Evolutionary conservation across 169 alveolate species (phyloP), one percentile per base, ranked within the genome.

Genomic region (Plasmodium knowlesi): DNA sequence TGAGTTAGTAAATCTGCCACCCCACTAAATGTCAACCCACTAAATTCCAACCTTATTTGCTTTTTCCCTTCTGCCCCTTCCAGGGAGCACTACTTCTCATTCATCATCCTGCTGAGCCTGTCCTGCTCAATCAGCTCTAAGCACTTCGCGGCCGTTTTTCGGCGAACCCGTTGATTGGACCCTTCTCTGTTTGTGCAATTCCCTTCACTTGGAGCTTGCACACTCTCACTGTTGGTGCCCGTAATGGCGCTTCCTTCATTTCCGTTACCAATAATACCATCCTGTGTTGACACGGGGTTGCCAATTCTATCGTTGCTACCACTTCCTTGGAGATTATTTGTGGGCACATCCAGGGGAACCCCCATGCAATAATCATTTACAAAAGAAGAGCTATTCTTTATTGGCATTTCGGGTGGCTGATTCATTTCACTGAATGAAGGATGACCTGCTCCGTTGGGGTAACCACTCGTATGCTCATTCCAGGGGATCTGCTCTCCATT

Each of bases 141-240:
- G 83, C 95, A 91, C 67, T 82, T 91, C 54, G 71, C 61, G 30
- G 95, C 95, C 9, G 95, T 91, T 91, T 91, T 91, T 43, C 95
- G 34, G 2, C 95, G 95, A 32, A 25, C 95, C n/a, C 95, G 70
- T 91, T 91, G 95, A 82, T 57, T 79, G 46, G 94, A 22, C 50
- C 78, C n/a, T 5, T 53, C 81, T 19, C 82, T 70, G 67, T 88
- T 53, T 79, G 82, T 37, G 28, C 10, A 28, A 41, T 54, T 84
- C 46, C 50, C 50, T 22, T 54, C 82, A 3, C 28, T 28, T 28
- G 53, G 46, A 43, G 6, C 12, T 84, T 70, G 76, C 34, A 41
- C 16, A 53, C 32, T 50, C 72, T 78, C 90, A 10, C 43, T 22
- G 50, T 14, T 43, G 30, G 28, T 34, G 32, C 28, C 50, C 22